Conservation (phyloP, 257 asterid genomes). For the Jacaranda copaia region DNA sequence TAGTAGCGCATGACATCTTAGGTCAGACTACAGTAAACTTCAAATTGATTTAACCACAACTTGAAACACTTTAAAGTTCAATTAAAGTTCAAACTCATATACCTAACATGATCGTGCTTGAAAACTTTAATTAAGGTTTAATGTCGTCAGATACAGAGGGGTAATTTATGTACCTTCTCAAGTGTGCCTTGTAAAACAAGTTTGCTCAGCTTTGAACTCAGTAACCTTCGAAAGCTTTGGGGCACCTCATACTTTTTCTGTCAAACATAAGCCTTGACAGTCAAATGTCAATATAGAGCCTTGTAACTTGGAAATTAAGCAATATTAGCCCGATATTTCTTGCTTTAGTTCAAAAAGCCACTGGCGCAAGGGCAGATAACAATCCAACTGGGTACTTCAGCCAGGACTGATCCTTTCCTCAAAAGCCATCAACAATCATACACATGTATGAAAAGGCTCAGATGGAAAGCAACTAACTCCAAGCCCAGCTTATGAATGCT, state of each 20-base stretch:
- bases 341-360: constrained; percentile 1
- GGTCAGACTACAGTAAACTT: not conserved
- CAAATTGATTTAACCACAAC: not conserved
- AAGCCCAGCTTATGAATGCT: not conserved
- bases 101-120: not conserved
- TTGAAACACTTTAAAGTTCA: no score
- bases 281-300: not conserved
- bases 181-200: constrained; percentile 58
- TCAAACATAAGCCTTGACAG: constrained; percentile 24
- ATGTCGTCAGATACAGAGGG: not conserved
- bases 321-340: not conserved
- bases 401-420: constrained; percentile 7
- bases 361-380: not conserved
- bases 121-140: constrained; percentile 4
- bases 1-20: not conserved
- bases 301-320: constrained; percentile 15
- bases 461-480: no score
- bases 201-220: constrained; percentile 55
- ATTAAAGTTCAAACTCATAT: no score
- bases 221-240: constrained; percentile 47
- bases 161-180: constrained; percentile 53
- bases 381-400: not conserved
- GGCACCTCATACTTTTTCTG: constrained; percentile 57
- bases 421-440: not conserved
- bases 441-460: no score